Evolutionary conservation across 2,329 filamentous ascomycete genomes (phyloP), one percentile per base, ranked within the genome.

Genomic region (Cadophora sp.): DNA sequence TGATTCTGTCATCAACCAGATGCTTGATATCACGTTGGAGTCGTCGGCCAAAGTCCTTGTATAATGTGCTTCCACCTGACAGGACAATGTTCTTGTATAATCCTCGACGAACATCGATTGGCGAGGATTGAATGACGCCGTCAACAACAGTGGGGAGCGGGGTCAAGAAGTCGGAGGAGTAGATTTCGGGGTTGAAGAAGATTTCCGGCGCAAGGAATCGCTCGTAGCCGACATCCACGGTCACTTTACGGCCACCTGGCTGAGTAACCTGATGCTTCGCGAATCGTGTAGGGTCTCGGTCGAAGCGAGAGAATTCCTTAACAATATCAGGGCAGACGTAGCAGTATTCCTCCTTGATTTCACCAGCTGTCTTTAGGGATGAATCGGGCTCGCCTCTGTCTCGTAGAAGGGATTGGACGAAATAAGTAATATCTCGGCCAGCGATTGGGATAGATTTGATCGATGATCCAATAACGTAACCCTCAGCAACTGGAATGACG

Each of bases 51-150:
- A 99, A 99, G 81, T 99, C 94, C 82, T 98, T 97, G 87, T 98
- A 99, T 69, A 99, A 84, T 24, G 96, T 99, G 73, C 94, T 97
- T 75, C 96, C 96, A 78, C 96, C 96, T 3, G 95, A 98, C 45
- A 99, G 85, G 43, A 99, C 96, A 81, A 99, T 99, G 82, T 99
- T 99, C 89, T 99, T 99, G 88, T 99, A 99, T 45, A 99, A 86
- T 50, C 96, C 96, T 81, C 96, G 89, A 77, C 96, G 91, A 55
- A 99, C 96, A 78, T 99, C 96, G 75, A 99, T 99, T 50, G 96
- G 96, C 41, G 95, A 97, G 65, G 94, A 95, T 81, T 99, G 96
- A 75, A 99, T 99, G 71, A 98, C 96, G 65, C 91, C 91, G 78
- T 99, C 96, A 69, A 99, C 96, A 60, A 99, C 96, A 60, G 88